Base-by-base conservation (phyloP, 306 rosid genomes). In the Ormosia semicastrata region DNA sequence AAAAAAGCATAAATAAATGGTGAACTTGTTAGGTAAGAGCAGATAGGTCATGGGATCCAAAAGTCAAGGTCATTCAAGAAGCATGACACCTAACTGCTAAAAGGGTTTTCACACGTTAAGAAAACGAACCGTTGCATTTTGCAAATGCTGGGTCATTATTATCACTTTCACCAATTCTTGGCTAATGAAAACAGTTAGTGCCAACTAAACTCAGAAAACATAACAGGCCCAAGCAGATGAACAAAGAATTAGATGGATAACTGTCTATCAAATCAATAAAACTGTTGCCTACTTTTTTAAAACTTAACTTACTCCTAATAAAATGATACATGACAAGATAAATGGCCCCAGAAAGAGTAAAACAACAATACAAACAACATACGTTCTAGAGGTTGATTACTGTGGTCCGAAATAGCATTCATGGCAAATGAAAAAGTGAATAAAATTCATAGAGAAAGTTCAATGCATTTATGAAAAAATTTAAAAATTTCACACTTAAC, bases 11-110 rank as follows among this genome's bases (percentile, higher is more conserved):
- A 7, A 11, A 9, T 8, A 8, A 2, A 4, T 52, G 47, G 58
- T 71, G 49, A 52, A 34, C 9, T 8, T 72, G 50, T 72, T 2
- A 52, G 34, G 59, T 8, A 53, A 53, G 44, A 14, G 65, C 34
- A 73, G 52, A 54, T 73, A 53, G 33, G 8, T 71, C 76, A 52
- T 71, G 49, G 34, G 49, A 71, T 52, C n/a, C 64, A 52, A 52
- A 49, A 52, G 10, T 37, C 17, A 50, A 52, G 37, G 50, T 37
- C 17, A 36, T 15, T 11, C 66, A 37, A 36, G 17, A 37, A 13
- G 37, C 66, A 18, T 9, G n/a, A 6, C 7, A 71, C 49, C 34
- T 30, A 54, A 43, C 49, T 43, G 12, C 49, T 43, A 43, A 24
- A 24, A 24, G 0, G 12, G 12, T 9, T 43, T 43, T 43, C 49